Conservation (phyloP, 2,329 filamentous ascomycete genomes). For the Penicillium sp. region DNA sequence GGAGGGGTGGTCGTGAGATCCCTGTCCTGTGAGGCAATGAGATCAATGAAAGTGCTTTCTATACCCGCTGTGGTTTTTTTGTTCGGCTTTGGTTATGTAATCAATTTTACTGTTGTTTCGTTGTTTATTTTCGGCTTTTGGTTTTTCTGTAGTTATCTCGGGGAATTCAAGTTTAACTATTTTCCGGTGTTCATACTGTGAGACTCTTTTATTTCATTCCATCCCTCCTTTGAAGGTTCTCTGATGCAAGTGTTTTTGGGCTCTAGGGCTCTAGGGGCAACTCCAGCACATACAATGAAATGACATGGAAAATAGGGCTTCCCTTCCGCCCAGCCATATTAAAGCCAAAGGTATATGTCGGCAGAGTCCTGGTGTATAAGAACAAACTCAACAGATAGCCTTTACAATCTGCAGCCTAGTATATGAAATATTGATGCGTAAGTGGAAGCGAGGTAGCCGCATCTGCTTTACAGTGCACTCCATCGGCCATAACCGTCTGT, state of each 20-base stretch:
- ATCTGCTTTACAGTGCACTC: no score
- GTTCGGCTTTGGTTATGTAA: not conserved
- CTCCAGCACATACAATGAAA: no score
- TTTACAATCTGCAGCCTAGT: no score
- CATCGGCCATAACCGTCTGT: no score
- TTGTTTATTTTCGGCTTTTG: not conserved
- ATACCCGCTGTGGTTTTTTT: slow-evolving; percentile 1
- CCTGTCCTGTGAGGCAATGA: slow-evolving; percentile 1
- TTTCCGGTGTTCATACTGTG: not conserved
- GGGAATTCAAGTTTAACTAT: not conserved
- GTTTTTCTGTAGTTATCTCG: not conserved
- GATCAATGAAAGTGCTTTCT: slow-evolving; percentile 8
- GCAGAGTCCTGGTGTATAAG: no score
- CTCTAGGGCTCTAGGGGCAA: not conserved
- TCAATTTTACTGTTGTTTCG: not conserved
- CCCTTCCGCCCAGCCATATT: no score
- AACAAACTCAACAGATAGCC: no score
- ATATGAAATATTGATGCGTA: no score
- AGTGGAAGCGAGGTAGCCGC: no score
- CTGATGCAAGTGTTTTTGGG: not conserved
- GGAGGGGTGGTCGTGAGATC: slow-evolving; percentile 31
- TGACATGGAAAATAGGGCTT: no score
- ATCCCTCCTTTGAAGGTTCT: not conserved
- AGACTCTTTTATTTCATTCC: not conserved
- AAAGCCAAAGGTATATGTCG: no score